Conservation (phyloP, 306 rosid species). For the Quercus ilex region DNA sequence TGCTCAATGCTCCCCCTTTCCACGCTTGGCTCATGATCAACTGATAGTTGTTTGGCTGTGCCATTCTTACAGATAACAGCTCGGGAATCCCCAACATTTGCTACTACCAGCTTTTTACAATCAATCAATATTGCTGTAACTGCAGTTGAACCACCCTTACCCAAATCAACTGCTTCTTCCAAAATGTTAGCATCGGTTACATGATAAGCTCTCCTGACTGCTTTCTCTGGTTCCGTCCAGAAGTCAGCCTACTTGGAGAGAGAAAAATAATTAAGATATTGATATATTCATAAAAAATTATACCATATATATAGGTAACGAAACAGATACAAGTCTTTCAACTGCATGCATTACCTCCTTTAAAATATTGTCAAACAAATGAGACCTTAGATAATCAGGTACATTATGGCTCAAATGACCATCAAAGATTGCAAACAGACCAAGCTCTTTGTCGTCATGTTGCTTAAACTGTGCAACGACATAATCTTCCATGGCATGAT, state of each 20-base stretch:
- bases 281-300: neutral
- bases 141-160: conserved; percentile 95
- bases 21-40: conserved; percentile 80
- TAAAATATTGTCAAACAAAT: conserved; percentile 77
- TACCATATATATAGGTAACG: neutral
- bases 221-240: conserved; percentile 63
- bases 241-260: conserved; percentile 56
- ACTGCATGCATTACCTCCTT: conserved; percentile 55
- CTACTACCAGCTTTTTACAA: conserved; percentile 74
- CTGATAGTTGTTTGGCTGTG: conserved; percentile 64
- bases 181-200: conserved; percentile 71
- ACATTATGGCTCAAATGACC: conserved; percentile 87
- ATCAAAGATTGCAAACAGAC: conserved; percentile 91
- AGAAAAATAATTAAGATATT: neutral
- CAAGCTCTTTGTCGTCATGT: conserved; percentile 71
- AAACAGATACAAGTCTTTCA: neutral
- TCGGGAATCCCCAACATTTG: conserved; percentile 92
- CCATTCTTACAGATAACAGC: conserved; percentile 75
- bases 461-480: conserved; percentile 78
- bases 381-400: conserved; percentile 63
- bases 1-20: conserved; percentile 64
- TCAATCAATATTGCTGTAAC: conserved; percentile 91
- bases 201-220: conserved; percentile 70
- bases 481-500: conserved; percentile 89
- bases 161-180: conserved; percentile 67